Conservation (phyloP, 768 basidiomycete species). For the Phanerodontia chrysosporium region DNA sequence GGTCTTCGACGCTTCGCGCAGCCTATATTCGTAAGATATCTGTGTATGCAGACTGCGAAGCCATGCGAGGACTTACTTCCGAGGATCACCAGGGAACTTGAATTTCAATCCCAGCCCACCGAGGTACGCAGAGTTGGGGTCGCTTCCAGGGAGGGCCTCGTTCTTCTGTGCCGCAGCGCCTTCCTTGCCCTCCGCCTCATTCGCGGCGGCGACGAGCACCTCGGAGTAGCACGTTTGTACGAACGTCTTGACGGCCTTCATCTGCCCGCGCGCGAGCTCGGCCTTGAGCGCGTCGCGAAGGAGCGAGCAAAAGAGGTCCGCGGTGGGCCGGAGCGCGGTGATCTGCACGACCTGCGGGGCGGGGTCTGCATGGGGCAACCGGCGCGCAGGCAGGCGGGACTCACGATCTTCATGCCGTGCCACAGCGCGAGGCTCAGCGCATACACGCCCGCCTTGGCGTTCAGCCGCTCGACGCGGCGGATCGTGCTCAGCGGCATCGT, state of each 20-base stretch:
- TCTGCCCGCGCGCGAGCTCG: slow-evolving; percentile 84
- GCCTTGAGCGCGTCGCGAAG: slow-evolving; percentile 87
- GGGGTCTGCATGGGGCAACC: neutral
- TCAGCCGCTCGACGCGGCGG: slow-evolving; percentile 89
- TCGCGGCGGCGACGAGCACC: slow-evolving; percentile 50
- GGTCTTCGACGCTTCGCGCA: slow-evolving; percentile 89
- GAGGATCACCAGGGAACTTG: slow-evolving; percentile 90
- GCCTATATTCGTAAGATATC: slow-evolving; percentile 35
- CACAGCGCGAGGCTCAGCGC: slow-evolving; percentile 92
- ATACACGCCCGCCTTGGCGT: slow-evolving; percentile 91
- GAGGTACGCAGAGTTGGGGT: slow-evolving; percentile 55
- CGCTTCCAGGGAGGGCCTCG: slow-evolving; percentile 20
- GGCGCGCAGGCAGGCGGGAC: slow-evolving; percentile 22
- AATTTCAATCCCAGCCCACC: slow-evolving; percentile 79
- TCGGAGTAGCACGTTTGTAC: slow-evolving; percentile 94
- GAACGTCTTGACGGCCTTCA: slow-evolving; percentile 91
- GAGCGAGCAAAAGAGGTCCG: slow-evolving; percentile 87
- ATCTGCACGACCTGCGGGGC: slow-evolving; percentile 75
- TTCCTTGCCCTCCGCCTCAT: slow-evolving; percentile 64
- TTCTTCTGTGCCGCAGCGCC: slow-evolving; percentile 52
- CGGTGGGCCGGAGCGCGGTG: slow-evolving; percentile 88
- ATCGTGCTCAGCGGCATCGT: slow-evolving; percentile 90
- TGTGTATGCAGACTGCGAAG: neutral
- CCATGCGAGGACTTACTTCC: slow-evolving; percentile 55
- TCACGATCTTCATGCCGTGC: slow-evolving; percentile 91